Base-by-base conservation (phyloP, 345 rosid species). In the Excoecaria cochinchinensis region DNA sequence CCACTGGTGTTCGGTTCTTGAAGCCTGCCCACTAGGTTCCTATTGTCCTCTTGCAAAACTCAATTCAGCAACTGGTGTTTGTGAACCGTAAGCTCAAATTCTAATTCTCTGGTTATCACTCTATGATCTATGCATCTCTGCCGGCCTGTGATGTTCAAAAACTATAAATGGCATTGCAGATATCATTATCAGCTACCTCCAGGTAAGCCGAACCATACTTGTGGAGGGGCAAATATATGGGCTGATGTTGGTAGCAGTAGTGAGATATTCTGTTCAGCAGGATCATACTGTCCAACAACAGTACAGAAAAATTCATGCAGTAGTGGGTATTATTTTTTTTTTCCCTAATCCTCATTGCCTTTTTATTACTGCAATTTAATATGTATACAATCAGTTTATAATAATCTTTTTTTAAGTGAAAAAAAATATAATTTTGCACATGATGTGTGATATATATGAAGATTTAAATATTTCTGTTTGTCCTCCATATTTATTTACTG, bases 221-320 rank as follows among this genome's bases (percentile, higher is more conserved):
- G 99, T 78, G 98, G 99, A 74, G 98, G 98, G 67, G 98, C 99
- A 78, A 87, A 95, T 74, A 76, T 89, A 70, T 95, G 99, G 99
- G 93, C 97, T 1, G 97, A 93, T 85, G 80, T 91, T 65, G 76
- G 47, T 64, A 82, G 83, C 57, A 86, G 97, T 74, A 46, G 83
- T 44, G 97, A 95, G 79, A 82, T 93, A 16, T 95, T 95, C 89
- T 95, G 98, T 68, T 83, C 89, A 2, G 89, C 94, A 6, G 97
- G 98, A 75, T 92, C 97, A 31, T 94, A 85, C 86, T 94, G 97
- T 75, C 97, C 97, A 44, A 82, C 90, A 46, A 88, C 96, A 5
- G 85, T 87, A 57, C 78, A 76, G 63, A 85, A 79, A 73, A 75
- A 82, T 74, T 60, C 90, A 82, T 94, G 98, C 87, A 84, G 89